Percentiles rank a stretch among this genome's conserved stretches.
phyloP scores from a whole-genome alignment of 179 eudicot genomes.

The Actinidia polygama region DNA sequence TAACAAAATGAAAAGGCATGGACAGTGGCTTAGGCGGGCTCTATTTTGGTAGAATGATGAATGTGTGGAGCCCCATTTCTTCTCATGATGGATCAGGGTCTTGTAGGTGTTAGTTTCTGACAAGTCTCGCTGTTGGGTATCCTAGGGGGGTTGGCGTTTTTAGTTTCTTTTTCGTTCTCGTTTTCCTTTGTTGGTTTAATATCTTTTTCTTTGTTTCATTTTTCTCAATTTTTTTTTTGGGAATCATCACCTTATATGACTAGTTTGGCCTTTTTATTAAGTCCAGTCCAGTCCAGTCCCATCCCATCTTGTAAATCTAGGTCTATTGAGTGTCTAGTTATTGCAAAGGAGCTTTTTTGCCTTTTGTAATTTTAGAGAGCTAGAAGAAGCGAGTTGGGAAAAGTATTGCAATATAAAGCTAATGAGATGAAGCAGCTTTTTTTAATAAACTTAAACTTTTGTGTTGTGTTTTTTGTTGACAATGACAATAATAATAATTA shows the following conservation, averaged over 20 bases:
- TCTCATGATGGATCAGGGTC: constrained; percentile 6
- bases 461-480: not conserved
- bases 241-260: not conserved
- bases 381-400: constrained; percentile 11
- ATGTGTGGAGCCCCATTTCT: constrained; percentile 2
- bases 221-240: not conserved
- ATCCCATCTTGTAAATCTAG: constrained; percentile 13
- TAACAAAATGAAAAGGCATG: no score
- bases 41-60: not conserved
- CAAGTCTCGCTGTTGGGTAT: not conserved
- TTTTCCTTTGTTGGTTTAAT: not conserved
- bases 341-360: constrained; percentile 16
- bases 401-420: constrained; percentile 8
- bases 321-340: not conserved
- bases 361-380: not conserved
- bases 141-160: constrained; percentile 4
- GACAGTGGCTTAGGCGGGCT: not conserved
- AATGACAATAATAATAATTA: not conserved
- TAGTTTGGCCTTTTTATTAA: no score
- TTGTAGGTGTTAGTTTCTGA: constrained; percentile 17
- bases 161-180: not conserved
- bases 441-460: not conserved
- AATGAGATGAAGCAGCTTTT: no score
- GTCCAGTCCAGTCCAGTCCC: no score
- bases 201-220: not conserved